phyloP scores from a whole-genome alignment of 2,329 filamentous ascomycete species.

The Penicillium verrucosum region DNA sequence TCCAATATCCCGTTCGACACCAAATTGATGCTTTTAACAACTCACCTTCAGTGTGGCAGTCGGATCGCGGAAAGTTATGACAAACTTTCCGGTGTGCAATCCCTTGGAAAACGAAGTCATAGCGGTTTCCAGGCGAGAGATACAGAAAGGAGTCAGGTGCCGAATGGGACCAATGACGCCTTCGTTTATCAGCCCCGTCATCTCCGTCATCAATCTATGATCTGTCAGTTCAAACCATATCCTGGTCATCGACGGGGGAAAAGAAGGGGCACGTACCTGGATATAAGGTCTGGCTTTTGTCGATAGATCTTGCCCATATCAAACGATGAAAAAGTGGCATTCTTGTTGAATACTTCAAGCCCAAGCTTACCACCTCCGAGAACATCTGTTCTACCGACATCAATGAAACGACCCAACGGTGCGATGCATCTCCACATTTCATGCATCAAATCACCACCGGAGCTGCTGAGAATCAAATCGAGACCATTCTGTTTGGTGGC shows the following conservation, averaged over 20 bases:
- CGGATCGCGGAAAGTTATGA: neutral
- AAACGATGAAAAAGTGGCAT: constrained; percentile 7
- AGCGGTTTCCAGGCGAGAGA: neutral
- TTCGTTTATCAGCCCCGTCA: neutral
- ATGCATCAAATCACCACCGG: constrained; percentile 3
- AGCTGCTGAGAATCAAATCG: constrained; percentile 12
- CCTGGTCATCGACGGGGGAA: too few species aligned
- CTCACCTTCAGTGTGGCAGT: too few species aligned
- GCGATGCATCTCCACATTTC: constrained; percentile 8
- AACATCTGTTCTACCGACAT: constrained; percentile 5
- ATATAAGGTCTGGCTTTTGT: too few species aligned
- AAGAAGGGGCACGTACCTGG: too few species aligned
- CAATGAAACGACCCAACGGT: neutral
- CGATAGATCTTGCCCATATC: neutral
- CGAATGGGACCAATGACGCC: neutral
- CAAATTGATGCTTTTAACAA: too few species aligned
- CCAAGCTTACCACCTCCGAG: neutral
- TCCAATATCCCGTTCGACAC: neutral
- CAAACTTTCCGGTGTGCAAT: neutral
- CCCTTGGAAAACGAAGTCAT: neutral
- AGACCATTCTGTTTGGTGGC: constrained; percentile 7
- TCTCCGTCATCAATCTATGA: too few species aligned
- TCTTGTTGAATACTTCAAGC: constrained; percentile 10
- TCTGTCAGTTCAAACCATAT: too few species aligned
- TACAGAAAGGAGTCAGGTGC: neutral